phyloP scores from a whole-genome alignment of 2,329 filamentous ascomycete genomes.

The Monosporascus sp. region DNA sequence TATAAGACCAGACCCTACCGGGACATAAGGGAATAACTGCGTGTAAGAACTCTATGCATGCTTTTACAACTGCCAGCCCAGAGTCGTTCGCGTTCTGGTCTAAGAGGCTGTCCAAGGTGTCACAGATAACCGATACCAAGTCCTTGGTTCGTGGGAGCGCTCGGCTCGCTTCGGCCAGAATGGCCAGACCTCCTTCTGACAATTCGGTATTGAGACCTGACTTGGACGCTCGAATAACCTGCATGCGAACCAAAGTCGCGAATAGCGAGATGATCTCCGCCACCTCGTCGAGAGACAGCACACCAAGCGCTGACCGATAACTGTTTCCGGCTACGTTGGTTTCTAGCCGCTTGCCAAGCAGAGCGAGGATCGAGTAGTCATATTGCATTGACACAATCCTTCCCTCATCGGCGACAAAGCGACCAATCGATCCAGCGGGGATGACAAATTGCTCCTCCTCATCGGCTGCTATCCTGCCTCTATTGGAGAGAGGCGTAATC shows the following conservation, averaged over 20 bases:
- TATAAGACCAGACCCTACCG: conserved; percentile 82
- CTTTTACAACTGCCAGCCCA: conserved; percentile 59
- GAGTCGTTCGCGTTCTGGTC: conserved; percentile 59
- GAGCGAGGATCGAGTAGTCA: conserved; percentile 71
- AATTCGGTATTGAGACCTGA: conserved; percentile 12
- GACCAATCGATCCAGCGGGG: conserved; percentile 59
- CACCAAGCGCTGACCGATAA: conserved; percentile 46
- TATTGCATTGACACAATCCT: conserved; percentile 74
- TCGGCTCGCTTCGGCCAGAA: conserved; percentile 55
- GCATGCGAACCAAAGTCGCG: conserved; percentile 60
- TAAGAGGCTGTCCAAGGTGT: conserved; percentile 71
- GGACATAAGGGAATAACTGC: conserved; percentile 70
- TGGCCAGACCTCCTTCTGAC: conserved; percentile 34
- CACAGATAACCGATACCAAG: conserved; percentile 74
- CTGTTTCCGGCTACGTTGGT: conserved; percentile 56
- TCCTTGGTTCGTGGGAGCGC: conserved; percentile 58
- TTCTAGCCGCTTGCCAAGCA: conserved; percentile 72
- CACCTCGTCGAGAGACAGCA: conserved; percentile 55
- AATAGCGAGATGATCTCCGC: conserved; percentile 72
- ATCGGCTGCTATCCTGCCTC: conserved; percentile 37
- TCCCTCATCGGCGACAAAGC: conserved; percentile 72
- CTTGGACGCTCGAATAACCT: conserved; percentile 32
- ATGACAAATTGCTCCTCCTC: conserved; percentile 56
- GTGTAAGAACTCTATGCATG: conserved; percentile 76
- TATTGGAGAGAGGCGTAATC: conserved; percentile 45